Evolutionary conservation across 768 basidiomycete species (phyloP).

Genomic region (Albatrellus ellisii): DNA sequence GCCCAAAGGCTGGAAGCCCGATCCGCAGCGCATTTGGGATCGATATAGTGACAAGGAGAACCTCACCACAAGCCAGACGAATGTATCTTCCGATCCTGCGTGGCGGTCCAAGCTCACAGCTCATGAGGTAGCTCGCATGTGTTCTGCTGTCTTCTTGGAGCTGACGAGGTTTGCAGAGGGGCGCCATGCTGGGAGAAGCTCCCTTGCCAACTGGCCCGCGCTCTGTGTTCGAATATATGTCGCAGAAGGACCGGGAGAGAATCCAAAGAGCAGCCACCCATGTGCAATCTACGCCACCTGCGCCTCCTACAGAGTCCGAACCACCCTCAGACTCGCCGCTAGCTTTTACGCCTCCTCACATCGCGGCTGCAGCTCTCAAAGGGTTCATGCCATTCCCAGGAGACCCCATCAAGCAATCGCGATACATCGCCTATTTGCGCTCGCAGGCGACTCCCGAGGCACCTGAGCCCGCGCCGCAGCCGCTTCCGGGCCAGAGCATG

Average conservation of each 20-base stretch:
- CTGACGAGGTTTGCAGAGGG: constrained; percentile 40
- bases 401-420: constrained; percentile 67
- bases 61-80: constrained; percentile 23
- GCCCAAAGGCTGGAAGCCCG: constrained; percentile 74
- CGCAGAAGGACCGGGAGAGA: constrained; percentile 82
- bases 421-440: constrained; percentile 73
- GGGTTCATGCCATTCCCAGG: constrained; percentile 85
- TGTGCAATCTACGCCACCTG: constrained; percentile 18
- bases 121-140: constrained; percentile 1
- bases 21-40: constrained; percentile 71
- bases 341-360: constrained; percentile 45
- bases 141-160: background rate
- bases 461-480: constrained; percentile 32
- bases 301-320: constrained; percentile 14
- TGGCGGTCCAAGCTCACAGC: constrained; percentile 11
- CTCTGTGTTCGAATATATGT: constrained; percentile 92
- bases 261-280: constrained; percentile 42
- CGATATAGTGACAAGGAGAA: constrained; percentile 26
- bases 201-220: constrained; percentile 53
- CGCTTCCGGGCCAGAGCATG: constrained; percentile 42
- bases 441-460: constrained; percentile 44
- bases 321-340: constrained; percentile 20
- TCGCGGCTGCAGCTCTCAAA: constrained; percentile 74
- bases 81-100: constrained; percentile 39
- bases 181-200: constrained; percentile 71